These are phyloP conservation scores for Dendrobium chrysotoxum DNA, from an alignment of 106 monocot species.

Conservation along the genomic window DNA sequence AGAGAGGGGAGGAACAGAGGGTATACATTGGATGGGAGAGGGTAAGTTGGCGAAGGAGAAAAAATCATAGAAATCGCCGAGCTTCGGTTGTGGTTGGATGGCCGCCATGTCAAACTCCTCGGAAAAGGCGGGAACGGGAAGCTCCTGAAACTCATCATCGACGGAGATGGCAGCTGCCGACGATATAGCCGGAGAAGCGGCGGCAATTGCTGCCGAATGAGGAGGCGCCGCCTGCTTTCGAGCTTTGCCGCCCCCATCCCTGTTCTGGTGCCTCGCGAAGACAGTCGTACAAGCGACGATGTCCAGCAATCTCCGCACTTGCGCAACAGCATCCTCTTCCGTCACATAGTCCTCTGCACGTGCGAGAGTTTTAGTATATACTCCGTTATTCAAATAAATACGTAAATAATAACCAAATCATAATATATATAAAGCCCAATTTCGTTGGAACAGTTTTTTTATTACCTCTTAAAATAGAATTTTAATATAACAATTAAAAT, in stretches of 20 bases:
- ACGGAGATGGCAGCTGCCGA: background rate
- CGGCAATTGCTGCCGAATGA: background rate
- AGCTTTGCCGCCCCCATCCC: conserved; percentile 16
- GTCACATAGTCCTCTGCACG: conserved; percentile 63
- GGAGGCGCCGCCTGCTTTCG: conserved; percentile 9
- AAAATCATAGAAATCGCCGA: conserved; percentile 91
- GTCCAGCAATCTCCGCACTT: conserved; percentile 87
- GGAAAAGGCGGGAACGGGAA: conserved; percentile 62
- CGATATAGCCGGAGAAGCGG: background rate
- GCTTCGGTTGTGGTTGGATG: conserved; percentile 76
- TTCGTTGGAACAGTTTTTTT: too few species aligned
- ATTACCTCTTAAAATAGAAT: too few species aligned
- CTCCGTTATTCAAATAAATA: background rate
- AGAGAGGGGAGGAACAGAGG: background rate
- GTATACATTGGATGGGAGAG: conserved; percentile 66
- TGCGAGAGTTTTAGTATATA: background rate
- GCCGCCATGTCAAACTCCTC: conserved; percentile 92
- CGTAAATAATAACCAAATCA: background rate
- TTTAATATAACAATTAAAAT: too few species aligned
- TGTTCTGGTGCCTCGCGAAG: conserved; percentile 33
- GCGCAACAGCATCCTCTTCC: conserved; percentile 44
- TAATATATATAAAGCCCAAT: too few species aligned
- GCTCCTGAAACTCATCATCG: conserved; percentile 9
- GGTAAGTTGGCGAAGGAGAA: conserved; percentile 74
- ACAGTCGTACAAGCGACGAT: conserved; percentile 70